These are phyloP conservation scores for Vachellia pachyceras DNA, from an alignment of 306 rosid species.

Conservation along the genomic window DNA sequence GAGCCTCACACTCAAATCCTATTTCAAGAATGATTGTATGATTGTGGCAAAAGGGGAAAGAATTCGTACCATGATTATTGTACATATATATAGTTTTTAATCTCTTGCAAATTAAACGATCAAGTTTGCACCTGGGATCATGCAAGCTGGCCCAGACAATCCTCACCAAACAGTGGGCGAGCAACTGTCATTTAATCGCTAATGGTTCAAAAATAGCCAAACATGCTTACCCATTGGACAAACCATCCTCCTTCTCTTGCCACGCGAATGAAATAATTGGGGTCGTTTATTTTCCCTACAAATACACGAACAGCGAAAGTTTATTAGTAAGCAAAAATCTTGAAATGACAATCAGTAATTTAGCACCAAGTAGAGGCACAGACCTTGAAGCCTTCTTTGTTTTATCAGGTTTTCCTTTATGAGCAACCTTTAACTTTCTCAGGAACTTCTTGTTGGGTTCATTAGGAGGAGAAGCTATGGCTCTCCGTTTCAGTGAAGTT, in stretches of 20 bases:
- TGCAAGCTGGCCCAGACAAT: too few relatives aligned
- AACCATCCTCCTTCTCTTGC: neutral
- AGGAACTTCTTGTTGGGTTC: neutral
- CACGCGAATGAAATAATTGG: neutral
- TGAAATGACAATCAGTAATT: neutral
- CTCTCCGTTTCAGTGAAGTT: neutral
- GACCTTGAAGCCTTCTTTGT: neutral
- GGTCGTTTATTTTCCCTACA: neutral
- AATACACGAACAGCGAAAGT: neutral
- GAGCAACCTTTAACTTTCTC: neutral
- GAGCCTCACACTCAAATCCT: too few relatives aligned
- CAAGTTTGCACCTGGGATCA: too few relatives aligned
- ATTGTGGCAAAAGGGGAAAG: too few relatives aligned
- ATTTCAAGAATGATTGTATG: too few relatives aligned
- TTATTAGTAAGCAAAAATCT: neutral
- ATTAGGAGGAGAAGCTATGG: neutral
- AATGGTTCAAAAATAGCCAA: too few relatives aligned
- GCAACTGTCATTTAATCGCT: too few relatives aligned
- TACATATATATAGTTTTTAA: too few relatives aligned
- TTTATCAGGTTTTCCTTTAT: neutral
- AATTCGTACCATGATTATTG: too few relatives aligned
- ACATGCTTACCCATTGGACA: neutral
- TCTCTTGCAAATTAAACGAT: too few relatives aligned
- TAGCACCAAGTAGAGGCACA: neutral
- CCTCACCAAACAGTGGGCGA: too few relatives aligned